These are phyloP conservation scores for Podospora pseudoanserina DNA, from an alignment of 495 filamentous ascomycete genomes.

Conservation along the genomic window DNA sequence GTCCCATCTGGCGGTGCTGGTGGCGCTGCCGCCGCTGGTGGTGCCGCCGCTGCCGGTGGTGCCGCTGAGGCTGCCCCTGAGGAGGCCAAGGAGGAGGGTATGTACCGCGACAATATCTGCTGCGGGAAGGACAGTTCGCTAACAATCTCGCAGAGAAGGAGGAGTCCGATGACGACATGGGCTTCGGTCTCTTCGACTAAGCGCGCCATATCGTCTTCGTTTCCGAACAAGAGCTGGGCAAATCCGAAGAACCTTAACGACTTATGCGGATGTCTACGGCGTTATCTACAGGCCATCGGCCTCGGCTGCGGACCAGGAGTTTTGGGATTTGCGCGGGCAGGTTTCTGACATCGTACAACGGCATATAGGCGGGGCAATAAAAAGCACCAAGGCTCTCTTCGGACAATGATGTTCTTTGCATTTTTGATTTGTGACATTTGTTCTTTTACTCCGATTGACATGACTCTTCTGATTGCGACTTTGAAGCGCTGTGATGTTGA, in stretches of 20 bases:
- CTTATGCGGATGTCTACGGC: slow-evolving; percentile 18
- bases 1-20: slow-evolving; percentile 89
- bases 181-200: slow-evolving; percentile 99
- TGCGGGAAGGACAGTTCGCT: slow-evolving; percentile 22
- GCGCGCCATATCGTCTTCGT: slow-evolving; percentile 16
- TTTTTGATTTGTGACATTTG: background rate
- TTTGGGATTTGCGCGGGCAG: slow-evolving; percentile 16
- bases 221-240: slow-evolving; percentile 17
- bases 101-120: slow-evolving; percentile 6
- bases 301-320: slow-evolving; percentile 21
- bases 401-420: slow-evolving; percentile 16
- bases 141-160: slow-evolving; percentile 50
- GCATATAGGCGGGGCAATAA: slow-evolving; percentile 28
- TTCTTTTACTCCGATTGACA: background rate
- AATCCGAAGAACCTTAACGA: slow-evolving; percentile 26
- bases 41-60: slow-evolving; percentile 61
- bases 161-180: slow-evolving; percentile 99
- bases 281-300: slow-evolving; percentile 13
- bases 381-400: slow-evolving; percentile 25
- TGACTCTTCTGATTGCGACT: background rate
- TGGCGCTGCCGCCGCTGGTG: slow-evolving; percentile 60
- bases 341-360: slow-evolving; percentile 12
- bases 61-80: slow-evolving; percentile 66
- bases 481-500: background rate
- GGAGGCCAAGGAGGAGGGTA: slow-evolving; percentile 73